Evolutionary conservation across 345 rosid genomes (phyloP), one percentile per base, ranked within the genome.

Genomic region (Ceriops tagal): DNA sequence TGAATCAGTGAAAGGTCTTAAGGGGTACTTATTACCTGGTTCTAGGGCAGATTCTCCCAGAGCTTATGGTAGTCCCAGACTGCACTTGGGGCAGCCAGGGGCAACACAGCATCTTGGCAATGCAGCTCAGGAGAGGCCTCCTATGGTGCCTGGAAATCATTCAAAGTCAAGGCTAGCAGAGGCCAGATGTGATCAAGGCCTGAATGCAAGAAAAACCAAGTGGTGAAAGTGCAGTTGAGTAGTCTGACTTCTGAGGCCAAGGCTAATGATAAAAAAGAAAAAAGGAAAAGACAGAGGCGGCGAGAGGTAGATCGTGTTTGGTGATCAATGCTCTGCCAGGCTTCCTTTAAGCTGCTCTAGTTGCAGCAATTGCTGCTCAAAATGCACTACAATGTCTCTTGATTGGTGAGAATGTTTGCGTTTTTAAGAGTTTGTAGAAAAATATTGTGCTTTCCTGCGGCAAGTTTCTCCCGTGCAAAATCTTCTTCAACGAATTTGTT

Each of bases 91-190:
- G 46, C 77, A 68, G 30, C 37, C 21, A n/a, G 73, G 78, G 39
- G 19, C 68, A 20, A 72, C 78, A 3, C 71, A 75, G 73, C 84
- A 82, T 30, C 71, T 71, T 4, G 47, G 63, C 69, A 75, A 59
- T 59, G 53, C 70, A 51, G 64, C 69, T 64, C 85, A 77, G n/a
- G 92, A 89, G 35, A 83, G 89, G 74, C 88, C 90, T 62, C 85
- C 90, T 16, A 49, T 78, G 52, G 82, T 68, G 31, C 88, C 85
- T 0, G 89, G 89, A 30, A 77, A 82, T 15, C 73, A 66, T 53
- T 78, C 78, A 8, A 92, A 85, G 77, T 87, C 93, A 0, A 84
- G 96, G 83, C 80, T 92, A 15, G 71, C 90, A 0, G 91, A 81
- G 43, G 79, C 74, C 28, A 82, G 77, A 76, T 81, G 77, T 53